A percentile compares a stretch with the other conserved stretches of the same genome.
phyloP scores from a whole-genome alignment of 768 basidiomycete genomes.

The Mycena vulgaris region DNA sequence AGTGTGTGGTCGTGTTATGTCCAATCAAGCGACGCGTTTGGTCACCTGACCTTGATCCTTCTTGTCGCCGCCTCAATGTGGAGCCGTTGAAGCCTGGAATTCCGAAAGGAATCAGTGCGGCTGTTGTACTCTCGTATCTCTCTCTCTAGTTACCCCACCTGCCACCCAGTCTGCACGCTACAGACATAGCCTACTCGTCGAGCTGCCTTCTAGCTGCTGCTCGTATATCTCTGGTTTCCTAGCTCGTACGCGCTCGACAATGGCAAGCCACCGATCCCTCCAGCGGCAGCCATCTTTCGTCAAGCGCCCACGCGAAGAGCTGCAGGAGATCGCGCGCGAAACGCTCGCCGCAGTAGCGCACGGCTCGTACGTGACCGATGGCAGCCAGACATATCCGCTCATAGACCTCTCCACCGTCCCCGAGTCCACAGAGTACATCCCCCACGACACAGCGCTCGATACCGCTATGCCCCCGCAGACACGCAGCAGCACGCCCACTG shows the following conservation, averaged over 20 bases:
- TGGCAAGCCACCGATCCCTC: neutral
- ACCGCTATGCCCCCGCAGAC: neutral
- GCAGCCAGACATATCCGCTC: neutral
- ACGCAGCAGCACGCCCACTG: neutral
- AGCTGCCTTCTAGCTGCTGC: no score
- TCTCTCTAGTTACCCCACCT: no score
- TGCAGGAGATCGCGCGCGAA: constrained; percentile 27
- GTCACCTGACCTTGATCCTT: no score
- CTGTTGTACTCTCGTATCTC: no score
- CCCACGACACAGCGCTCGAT: neutral
- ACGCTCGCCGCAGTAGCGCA: constrained; percentile 30
- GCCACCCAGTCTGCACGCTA: no score
- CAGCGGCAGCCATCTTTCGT: constrained; percentile 1
- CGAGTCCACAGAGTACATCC: constrained; percentile 8
- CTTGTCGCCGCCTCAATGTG: no score
- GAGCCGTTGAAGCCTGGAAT: no score
- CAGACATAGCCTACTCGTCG: no score
- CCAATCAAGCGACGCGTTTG: no score
- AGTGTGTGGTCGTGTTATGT: no score
- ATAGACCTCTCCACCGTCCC: constrained; percentile 12
- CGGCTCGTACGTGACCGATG: constrained; percentile 15
- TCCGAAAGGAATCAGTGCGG: no score
- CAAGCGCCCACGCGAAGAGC: constrained; percentile 28
- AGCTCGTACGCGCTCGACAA: neutral
- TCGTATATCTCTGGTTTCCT: no score